phyloP scores from a whole-genome alignment of 2,329 filamentous ascomycete species.

The Penicillium sp. region DNA sequence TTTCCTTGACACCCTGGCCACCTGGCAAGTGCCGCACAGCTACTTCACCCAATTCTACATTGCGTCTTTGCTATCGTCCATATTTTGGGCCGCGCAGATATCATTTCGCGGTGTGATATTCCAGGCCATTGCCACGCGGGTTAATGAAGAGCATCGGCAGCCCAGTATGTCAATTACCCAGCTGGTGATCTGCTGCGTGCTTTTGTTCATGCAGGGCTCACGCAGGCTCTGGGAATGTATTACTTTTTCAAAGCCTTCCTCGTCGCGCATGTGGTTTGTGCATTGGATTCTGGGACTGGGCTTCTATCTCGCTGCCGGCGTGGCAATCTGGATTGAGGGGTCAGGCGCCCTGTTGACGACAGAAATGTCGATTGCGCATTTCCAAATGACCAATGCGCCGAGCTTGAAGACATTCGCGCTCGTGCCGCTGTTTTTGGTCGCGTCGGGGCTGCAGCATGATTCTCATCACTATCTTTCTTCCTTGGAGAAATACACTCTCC shows the following conservation, averaged over 20 bases:
- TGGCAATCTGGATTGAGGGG: slow-evolving; percentile 84
- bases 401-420: slow-evolving; percentile 58
- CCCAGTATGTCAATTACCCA: slow-evolving; percentile 62
- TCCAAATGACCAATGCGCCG: slow-evolving; percentile 43
- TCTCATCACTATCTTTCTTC: slow-evolving; percentile 71
- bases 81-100: slow-evolving; percentile 74
- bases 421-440: slow-evolving; percentile 66
- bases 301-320: slow-evolving; percentile 73
- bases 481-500: slow-evolving; percentile 81
- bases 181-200: slow-evolving; percentile 65
- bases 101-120: slow-evolving; percentile 58
- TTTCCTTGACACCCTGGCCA: slow-evolving; percentile 55
- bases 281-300: slow-evolving; percentile 78
- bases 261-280: slow-evolving; percentile 79
- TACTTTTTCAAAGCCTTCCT: slow-evolving; percentile 64
- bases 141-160: slow-evolving; percentile 35
- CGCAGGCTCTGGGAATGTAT: slow-evolving; percentile 78
- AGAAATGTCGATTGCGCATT: slow-evolving; percentile 36
- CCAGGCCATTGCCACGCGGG: slow-evolving; percentile 48
- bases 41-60: slow-evolving; percentile 92
- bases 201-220: slow-evolving; percentile 74
- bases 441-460: slow-evolving; percentile 72
- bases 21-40: slow-evolving; percentile 73
- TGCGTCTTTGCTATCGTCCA: slow-evolving; percentile 66
- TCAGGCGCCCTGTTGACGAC: slow-evolving; percentile 51